Base-by-base conservation (phyloP, 805 yeast genomes). In the Saccharomycopsis malanga region DNA sequence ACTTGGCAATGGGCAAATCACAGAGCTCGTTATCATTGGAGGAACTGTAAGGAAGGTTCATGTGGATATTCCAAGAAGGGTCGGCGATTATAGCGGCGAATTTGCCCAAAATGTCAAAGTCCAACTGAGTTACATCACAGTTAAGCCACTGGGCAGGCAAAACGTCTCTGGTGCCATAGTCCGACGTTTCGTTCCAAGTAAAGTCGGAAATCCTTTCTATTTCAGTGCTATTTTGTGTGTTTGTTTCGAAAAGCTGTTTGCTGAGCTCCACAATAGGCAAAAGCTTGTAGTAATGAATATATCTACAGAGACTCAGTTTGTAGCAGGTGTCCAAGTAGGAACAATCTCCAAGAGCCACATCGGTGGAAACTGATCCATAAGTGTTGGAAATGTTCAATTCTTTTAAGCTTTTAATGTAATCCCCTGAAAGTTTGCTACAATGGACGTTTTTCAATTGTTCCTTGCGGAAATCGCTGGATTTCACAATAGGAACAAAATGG, bases 11-110 rank as follows among this genome's bases (percentile, higher is more conserved):
- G 14, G 7, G 20, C 40, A 37, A 37, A 17, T 6, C 7, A 10
- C 20, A 6, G 20, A 37, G 7, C 6, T 37, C 40, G 6, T 38
- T 39, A 30, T 44, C 41, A 29, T 40, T 45, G 14, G 18, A 20
- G 20, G 23, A n/a, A 15, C 35, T 39, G 27, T 36, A 30, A 18
- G 35, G 15, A 2, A 32, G 36, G 18, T 84, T 83, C 89, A 86
- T 88, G 65, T 89, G 96, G 53, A 89, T 89, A 54, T 87, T 89
- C 98, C 98, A 89, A 5, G 96, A 93, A 2, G 96, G 96, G 62
- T 89, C 98, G 0, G 95, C 91, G 46, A 91, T 76, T 10, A 89
- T 79, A 2, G 81, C 87, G 34, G 82, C 88, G 66, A 85, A 85
- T 64, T 83, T 79, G 2, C 97, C 96, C 48, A 89, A 63, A 4